Base-by-base conservation (phyloP, 2,329 filamentous ascomycete genomes). In the Hirsutella thompsonii region DNA sequence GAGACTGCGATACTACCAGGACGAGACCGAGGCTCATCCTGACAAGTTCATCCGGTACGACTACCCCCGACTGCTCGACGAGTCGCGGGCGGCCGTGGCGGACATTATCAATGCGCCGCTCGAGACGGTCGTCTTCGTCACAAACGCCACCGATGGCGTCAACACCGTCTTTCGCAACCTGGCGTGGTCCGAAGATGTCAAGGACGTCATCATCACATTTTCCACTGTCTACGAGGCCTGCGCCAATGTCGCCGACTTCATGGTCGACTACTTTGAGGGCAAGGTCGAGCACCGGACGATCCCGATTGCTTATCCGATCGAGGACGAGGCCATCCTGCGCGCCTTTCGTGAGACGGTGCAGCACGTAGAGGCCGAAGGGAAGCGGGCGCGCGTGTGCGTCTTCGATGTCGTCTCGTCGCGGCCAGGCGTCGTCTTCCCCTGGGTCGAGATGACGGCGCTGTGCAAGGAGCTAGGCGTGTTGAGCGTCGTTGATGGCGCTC, bases 91-190 rank as follows among this genome's bases (percentile, higher is more conserved):
- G 72, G 79, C 79, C 3, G 63, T 89, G 4, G 81, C 84, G 1
- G 56, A 64, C 20, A 53, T 86, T 19, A 64, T 95, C 45, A 74
- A 83, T 45, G 81, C 74, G 0, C 77, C 81, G 0, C 54, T 67
- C 1, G 69, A 80, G 9, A 77, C 79, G 9, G 65, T 84, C 32
- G 87, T 94, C 1, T 81, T 93, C 47, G 78, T 94, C 1, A 66
- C 74, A 43, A 95, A 95, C 56, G 86, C 88, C 11, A 93, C 86
- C 0, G 80, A 74, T 0, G 85, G 76, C 20, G 62, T 88, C 37
- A 90, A 92, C 61, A 84, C 79, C 0, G 75, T 94, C 5, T 70
- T 94, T n/a, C 76, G 81, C 34, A 89, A 83, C 55, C 59, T 95
- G 2, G 54, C 56, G 1, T 94, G 80, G 70, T 58, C 74, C 30